Base-by-base conservation (phyloP, 768 basidiomycete genomes). In the Leccinum disarticulatum region DNA sequence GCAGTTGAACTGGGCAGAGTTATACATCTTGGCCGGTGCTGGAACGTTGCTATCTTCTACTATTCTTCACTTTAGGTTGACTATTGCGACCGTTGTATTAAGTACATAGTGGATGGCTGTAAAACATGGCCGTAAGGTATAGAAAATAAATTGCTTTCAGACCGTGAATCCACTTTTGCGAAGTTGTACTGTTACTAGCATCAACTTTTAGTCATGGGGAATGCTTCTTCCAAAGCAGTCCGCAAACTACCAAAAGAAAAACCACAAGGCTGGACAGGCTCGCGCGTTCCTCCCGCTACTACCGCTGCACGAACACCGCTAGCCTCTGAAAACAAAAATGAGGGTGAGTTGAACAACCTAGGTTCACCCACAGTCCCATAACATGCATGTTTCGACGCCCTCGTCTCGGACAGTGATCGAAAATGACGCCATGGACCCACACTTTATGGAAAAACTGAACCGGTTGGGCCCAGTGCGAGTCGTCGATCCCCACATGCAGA, bases 381-480 rank as follows among this genome's bases (percentile, higher is more conserved):
- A 19, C n/a, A 17, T 41, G 14, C 6, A 41, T 17, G 13, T 25
- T 9, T 9, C 22, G 22, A 22, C 22, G 22, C 27, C 56, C 2
- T 13, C n/a, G 13, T 28, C 43, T 52, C 14, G 59, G 50, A 56
- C 63, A 90, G 89, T 76, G 8, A 85, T 90, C 65, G 78, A 83
- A 56, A 74, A 68, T 55, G 90, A 93, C 64, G 80, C 83, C n/a
- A 78, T 76, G 56, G 90, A 94, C 66, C 88, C 88, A 2, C 82
- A 91, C 28, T 82, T 93, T 54, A 70, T 89, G 64, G 77, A 82
- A 36, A 91, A 88, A 64, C 73, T 94, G 53, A 81, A 64, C 63
- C 77, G 72, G 38, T 76, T 93, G 2, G 90, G 90, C 1, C 84
- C 82, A 13, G 91, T 92, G 25, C 77, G 76, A 33, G 89, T 93